Base-by-base conservation (phyloP, 2,329 filamentous ascomycete genomes). In the Neonectria coccinea region DNA sequence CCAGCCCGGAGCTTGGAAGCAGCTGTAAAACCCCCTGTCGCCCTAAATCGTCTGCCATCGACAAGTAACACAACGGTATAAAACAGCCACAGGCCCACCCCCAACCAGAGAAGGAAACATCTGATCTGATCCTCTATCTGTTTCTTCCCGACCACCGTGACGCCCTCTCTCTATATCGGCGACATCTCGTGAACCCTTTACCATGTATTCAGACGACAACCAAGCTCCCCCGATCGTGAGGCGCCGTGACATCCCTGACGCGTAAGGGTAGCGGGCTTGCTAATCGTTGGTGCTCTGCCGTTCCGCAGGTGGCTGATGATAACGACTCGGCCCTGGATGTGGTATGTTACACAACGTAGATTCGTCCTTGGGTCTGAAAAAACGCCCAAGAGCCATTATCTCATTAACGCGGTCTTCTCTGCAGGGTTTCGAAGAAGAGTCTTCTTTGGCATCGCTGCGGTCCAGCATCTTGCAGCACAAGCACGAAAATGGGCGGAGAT, bases 401-500 rank as follows among this genome's bases (percentile, higher is more conserved):
- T 25, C 36, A 39, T 14, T 62, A 10, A 48, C 48, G 25, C 18
- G 18, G 1, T 6, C 6, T 51, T 12, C 44, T 36, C 25, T 10
- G 20, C 5, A 67, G 56, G 42, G 39, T 29, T 22, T 45, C 20
- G 48, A 60, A n/a, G 66, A 66, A 22, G 59, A 60, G 9, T 67
- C 64, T 9, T 64, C 66, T 10, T 29, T 67, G 18, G 52, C 53
- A 18, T 67, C 64, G 20, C 56, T 66, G 18, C 53, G 66, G 5
- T 55, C 64, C 10, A 66, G 64, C 18, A 66, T 67, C 45, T 41
- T 67, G 33, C 50, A 66, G 25, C 31, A 67, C 39, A 67, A 69
- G 12, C 31, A 66, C n/a, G 72, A 75, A 56, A 73, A 74, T 62
- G 72, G 71, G n/a, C 64, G 70, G n/a, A 66, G 59, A 27, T 73